Base-by-base conservation (phyloP, 768 basidiomycete species). In the Phaffia australis region DNA sequence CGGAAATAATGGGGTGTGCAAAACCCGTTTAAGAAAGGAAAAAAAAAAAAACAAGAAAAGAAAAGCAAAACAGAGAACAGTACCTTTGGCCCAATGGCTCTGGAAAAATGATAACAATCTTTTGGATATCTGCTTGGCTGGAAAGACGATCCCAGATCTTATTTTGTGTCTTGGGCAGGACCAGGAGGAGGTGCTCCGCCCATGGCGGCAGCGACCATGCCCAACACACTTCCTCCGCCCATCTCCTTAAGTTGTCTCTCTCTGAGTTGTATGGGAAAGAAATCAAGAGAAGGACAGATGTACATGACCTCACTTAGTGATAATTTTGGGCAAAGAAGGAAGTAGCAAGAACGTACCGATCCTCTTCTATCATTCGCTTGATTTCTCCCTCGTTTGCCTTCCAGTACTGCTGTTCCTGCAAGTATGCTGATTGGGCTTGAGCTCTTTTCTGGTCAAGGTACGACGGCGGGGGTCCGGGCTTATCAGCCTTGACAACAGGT, bases 361-460 rank as follows among this genome's bases (percentile, higher is more conserved):
- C 81, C 61, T 82, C 82, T 71, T 83, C 82, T 70, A 83, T 74
- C 71, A 78, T 62, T 62, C 77, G 74, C 69, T 83, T 81, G 69
- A 83, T 82, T 58, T 81, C 77, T 46, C 71, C 79, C 73, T 80
- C 82, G 76, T 84, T 80, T 50, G 80, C 72, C 46, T 74, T 74
- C 69, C 83, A 79, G 71, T 82, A 83, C 60, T 80, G 78, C 65
- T 81, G 80, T 68, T 84, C 83, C 65, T 82, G 81, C 65, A 73
- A 76, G 75, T 83, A 84, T 57, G 78, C 75, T 47, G 72, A 73
- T 71, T 84, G 83, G 16, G 81, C 82, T 68, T 82, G 80, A 32
- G 73, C 72, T 1, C 81, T 80, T 72, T 81, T 81, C 68, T 79
- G 79, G 69, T 82, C 81, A 52, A 82, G 79, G 73, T 82, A 82